These are phyloP conservation scores for Madurella fahalii DNA, from an alignment of 2,329 filamentous ascomycete genomes.

Conservation along the genomic window DNA sequence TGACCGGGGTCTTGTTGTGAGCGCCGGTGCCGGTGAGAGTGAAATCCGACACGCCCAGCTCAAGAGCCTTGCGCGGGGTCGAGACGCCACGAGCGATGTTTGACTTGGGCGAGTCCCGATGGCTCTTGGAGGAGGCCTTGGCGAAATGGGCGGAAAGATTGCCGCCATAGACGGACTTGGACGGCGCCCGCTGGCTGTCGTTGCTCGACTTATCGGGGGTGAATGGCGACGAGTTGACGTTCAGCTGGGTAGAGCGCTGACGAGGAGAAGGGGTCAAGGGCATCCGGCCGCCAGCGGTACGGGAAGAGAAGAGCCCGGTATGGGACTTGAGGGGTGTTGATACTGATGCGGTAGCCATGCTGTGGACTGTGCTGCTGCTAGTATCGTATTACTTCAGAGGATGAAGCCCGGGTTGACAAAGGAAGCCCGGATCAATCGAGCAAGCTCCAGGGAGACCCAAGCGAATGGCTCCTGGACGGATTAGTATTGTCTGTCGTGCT, in stretches of 20 bases:
- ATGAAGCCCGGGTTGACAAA: slow-evolving; percentile 38
- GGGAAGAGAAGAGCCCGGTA: slow-evolving; percentile 83
- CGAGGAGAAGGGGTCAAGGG: slow-evolving; percentile 89
- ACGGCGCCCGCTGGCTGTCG: slow-evolving; percentile 46
- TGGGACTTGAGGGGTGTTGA: slow-evolving; percentile 95
- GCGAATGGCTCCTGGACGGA: slow-evolving; percentile 54
- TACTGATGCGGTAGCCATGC: slow-evolving; percentile 77
- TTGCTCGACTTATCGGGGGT: slow-evolving; percentile 62
- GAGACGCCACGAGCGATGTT: slow-evolving; percentile 77
- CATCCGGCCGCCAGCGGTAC: slow-evolving; percentile 91
- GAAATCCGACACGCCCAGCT: slow-evolving; percentile 91
- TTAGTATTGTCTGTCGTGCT: slow-evolving; percentile 39
- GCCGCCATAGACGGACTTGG: slow-evolving; percentile 74
- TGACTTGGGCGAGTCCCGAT: slow-evolving; percentile 90
- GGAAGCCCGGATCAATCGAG: slow-evolving; percentile 41
- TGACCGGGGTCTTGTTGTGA: slow-evolving; percentile 50
- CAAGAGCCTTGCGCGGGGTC: slow-evolving; percentile 76
- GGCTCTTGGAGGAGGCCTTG: slow-evolving; percentile 62
- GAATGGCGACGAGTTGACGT: slow-evolving; percentile 67
- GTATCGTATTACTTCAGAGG: slow-evolving; percentile 43
- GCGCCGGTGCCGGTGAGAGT: slow-evolving; percentile 78
- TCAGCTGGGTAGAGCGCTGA: slow-evolving; percentile 49
- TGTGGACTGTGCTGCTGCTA: slow-evolving; percentile 34
- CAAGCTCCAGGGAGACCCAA: slow-evolving; percentile 59
- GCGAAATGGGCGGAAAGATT: slow-evolving; percentile 77